A percentile compares a stretch with the other conserved stretches of the same genome.
Conservation (phyloP, 2,329 filamentous ascomycete genomes). For the Didymosphaeria variabile region DNA sequence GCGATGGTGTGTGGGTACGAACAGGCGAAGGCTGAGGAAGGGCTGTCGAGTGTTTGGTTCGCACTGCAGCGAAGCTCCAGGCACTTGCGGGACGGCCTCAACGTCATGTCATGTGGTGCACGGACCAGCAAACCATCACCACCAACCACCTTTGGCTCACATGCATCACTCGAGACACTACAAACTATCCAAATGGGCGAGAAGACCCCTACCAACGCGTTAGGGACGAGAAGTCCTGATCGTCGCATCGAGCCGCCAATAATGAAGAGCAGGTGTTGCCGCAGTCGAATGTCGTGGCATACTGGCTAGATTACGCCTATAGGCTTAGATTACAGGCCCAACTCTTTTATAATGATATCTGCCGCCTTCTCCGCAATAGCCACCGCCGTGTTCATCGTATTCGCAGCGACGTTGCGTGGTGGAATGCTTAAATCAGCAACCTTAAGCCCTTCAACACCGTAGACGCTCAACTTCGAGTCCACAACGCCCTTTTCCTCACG, state of each 20-base stretch:
- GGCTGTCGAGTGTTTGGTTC: slow-evolving; percentile 8
- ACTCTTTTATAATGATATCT: slow-evolving; percentile 41
- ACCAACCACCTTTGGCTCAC: not conserved
- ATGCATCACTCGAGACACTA: too few relatives aligned
- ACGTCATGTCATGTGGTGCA: slow-evolving; percentile 3
- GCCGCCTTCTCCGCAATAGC: slow-evolving; percentile 32
- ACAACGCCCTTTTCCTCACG: slow-evolving; percentile 34
- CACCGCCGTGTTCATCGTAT: slow-evolving; percentile 38
- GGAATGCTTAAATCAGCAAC: slow-evolving; percentile 34
- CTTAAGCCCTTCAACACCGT: slow-evolving; percentile 32
- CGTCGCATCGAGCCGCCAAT: too few relatives aligned
- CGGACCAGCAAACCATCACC: not conserved
- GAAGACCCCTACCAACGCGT: too few relatives aligned
- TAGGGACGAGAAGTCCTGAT: too few relatives aligned
- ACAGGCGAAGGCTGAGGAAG: not conserved
- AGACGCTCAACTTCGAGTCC: slow-evolving; percentile 28
- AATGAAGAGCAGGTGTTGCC: too few relatives aligned
- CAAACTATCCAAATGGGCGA: too few relatives aligned
- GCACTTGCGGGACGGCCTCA: slow-evolving; percentile 1
- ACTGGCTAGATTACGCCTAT: too few relatives aligned
- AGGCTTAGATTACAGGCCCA: slow-evolving; percentile 33
- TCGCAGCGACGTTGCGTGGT: slow-evolving; percentile 28
- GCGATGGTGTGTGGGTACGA: not conserved
- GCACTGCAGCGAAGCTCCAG: slow-evolving; percentile 3
- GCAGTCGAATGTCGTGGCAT: too few relatives aligned